These are phyloP conservation scores for Picea sitchensis DNA, from an alignment of 75 land plant species.

Conservation along the genomic window DNA sequence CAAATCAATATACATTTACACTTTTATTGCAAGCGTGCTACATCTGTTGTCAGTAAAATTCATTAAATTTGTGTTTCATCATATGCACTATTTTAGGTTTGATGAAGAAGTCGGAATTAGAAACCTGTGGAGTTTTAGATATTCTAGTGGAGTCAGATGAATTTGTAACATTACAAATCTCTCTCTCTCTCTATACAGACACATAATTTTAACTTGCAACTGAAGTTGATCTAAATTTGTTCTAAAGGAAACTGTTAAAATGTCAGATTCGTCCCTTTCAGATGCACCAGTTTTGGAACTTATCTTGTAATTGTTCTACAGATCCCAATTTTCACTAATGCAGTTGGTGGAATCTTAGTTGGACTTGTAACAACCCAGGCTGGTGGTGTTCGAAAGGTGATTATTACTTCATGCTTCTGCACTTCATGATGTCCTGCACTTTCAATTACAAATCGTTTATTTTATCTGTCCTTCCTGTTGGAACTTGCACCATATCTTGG, in stretches of 20 bases:
- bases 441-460: neutral
- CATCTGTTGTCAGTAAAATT: too few species aligned
- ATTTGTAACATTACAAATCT: too few species aligned
- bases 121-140: too few species aligned
- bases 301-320: slow-evolving; percentile 26
- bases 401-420: neutral
- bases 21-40: too few species aligned
- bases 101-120: too few species aligned
- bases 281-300: neutral
- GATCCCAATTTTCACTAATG: slow-evolving; percentile 85
- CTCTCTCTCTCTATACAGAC: too few species aligned
- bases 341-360: slow-evolving; percentile 96
- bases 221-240: neutral
- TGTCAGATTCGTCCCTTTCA: neutral
- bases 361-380: slow-evolving; percentile 92
- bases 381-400: slow-evolving; percentile 93
- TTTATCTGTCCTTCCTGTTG: neutral
- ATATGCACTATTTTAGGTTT: too few species aligned
- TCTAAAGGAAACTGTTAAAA: neutral
- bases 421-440: neutral
- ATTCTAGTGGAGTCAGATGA: too few species aligned
- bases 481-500: neutral
- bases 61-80: too few species aligned
- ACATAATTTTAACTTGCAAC: neutral
- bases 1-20: too few species aligned